These are phyloP conservation scores for Dendrostoma leiphaemia DNA, from an alignment of 2,329 filamentous ascomycete genomes.

Conservation along the genomic window DNA sequence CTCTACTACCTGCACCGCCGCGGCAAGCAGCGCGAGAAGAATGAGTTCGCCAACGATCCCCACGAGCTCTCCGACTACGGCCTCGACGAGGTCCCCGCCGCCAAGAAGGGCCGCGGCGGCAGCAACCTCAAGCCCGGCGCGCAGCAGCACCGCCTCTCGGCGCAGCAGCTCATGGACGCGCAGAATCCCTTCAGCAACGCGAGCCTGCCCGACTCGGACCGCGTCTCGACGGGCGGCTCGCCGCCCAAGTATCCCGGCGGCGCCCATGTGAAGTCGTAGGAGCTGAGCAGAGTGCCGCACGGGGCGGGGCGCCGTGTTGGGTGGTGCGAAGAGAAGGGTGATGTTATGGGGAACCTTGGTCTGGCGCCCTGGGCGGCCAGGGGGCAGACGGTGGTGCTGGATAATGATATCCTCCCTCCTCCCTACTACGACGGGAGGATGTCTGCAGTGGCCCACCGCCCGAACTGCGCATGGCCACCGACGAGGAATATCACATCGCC, in stretches of 20 bases:
- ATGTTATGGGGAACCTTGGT: background rate
- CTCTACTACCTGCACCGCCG: constrained; percentile 15
- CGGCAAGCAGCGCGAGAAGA: constrained; percentile 18
- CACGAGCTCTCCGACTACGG: constrained; percentile 38
- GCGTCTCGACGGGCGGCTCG: background rate
- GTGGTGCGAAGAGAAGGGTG: background rate
- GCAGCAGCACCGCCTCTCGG: constrained; percentile 9
- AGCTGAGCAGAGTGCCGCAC: background rate
- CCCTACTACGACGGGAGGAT: background rate
- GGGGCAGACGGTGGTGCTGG: background rate
- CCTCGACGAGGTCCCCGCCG: constrained; percentile 32
- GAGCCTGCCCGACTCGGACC: constrained; percentile 11
- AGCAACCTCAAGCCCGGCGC: background rate
- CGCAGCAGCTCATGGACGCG: constrained; percentile 13
- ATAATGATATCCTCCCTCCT: background rate
- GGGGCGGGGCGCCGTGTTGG: background rate
- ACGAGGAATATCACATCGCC: background rate
- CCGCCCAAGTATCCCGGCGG: constrained; percentile 17
- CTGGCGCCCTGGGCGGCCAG: background rate
- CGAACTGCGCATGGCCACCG: background rate
- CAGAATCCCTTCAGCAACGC: constrained; percentile 14
- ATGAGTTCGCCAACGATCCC: constrained; percentile 22
- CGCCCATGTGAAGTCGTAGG: constrained; percentile 15
- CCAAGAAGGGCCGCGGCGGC: constrained; percentile 2
- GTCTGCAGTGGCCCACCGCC: background rate